These are phyloP conservation scores for Orychophragmus violaceus DNA, from an alignment of 345 rosid species.

Conservation along the genomic window DNA sequence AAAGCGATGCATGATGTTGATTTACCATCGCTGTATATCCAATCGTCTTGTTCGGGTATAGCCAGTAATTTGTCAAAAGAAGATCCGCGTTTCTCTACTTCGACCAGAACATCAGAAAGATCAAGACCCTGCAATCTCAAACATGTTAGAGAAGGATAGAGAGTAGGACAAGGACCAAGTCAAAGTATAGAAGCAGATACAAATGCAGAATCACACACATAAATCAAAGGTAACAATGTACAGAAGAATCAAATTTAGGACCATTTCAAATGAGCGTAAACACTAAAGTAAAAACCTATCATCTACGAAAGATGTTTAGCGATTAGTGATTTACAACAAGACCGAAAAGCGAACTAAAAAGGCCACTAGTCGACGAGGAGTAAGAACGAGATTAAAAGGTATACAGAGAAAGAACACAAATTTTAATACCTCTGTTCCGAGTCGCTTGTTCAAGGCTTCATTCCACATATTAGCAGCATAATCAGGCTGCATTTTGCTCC, in stretches of 20 bases:
- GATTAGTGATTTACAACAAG: background rate
- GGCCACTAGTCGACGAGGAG: background rate
- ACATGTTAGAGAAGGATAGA: background rate
- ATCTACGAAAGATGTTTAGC: background rate
- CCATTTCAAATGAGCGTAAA: background rate
- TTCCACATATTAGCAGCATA: conserved; percentile 95
- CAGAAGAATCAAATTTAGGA: background rate
- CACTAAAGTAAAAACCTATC: background rate
- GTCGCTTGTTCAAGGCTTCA: conserved; percentile 88
- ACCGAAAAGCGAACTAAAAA: background rate
- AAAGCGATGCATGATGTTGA: conserved; percentile 90
- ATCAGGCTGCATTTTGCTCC: conserved; percentile 80
- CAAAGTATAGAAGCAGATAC: too few species aligned
- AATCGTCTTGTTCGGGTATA: conserved; percentile 83
- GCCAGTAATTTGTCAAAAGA: conserved; percentile 75
- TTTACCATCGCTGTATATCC: conserved; percentile 87
- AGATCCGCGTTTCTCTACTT: conserved; percentile 74
- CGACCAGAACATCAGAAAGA: conserved; percentile 76
- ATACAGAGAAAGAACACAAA: conserved; percentile 10
- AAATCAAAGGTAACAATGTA: background rate
- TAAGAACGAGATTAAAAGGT: too few species aligned
- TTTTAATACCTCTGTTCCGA: conserved; percentile 68
- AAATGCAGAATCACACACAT: background rate
- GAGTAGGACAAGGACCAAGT: too few species aligned
- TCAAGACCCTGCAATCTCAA: conserved; percentile 52